A percentile compares a stretch with the other conserved stretches of the same genome.
Evolutionary conservation across 352 stramenopile genomes (phyloP).

Genomic region (Phytophthora fragariaefolia): DNA sequence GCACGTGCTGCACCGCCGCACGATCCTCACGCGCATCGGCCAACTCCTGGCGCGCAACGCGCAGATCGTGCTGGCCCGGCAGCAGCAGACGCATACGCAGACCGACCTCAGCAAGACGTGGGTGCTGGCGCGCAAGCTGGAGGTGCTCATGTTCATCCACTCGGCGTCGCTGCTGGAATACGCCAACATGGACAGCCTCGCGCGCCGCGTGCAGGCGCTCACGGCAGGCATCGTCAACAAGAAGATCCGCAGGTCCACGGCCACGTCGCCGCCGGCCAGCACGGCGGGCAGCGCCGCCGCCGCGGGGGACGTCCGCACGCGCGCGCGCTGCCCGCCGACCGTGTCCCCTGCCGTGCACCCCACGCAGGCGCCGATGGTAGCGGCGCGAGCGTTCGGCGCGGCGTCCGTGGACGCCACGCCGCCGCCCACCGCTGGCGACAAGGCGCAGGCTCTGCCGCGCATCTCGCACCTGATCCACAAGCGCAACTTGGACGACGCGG

Average conservation of each 20-base stretch:
- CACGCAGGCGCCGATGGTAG: slow-evolving; percentile 7
- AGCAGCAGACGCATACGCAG: background rate
- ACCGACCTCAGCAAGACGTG: slow-evolving; percentile 58
- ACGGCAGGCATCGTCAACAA: slow-evolving; percentile 87
- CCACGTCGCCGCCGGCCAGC: slow-evolving; percentile 12
- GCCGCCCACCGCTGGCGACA: slow-evolving; percentile 10
- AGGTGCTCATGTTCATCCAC: slow-evolving; percentile 86
- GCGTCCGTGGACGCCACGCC: slow-evolving; percentile 9
- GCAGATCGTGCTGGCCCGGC: slow-evolving; percentile 45
- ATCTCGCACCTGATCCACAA: slow-evolving; percentile 54
- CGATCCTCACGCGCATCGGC: slow-evolving; percentile 71
- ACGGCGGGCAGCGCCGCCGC: background rate
- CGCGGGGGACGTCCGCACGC: background rate
- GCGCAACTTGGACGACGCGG: slow-evolving; percentile 44
- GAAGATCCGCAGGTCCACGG: slow-evolving; percentile 71
- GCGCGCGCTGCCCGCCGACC: slow-evolving; percentile 14
- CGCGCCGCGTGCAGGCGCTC: slow-evolving; percentile 79
- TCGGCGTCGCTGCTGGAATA: slow-evolving; percentile 86
- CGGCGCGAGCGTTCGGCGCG: slow-evolving; percentile 12
- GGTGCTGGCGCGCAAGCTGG: slow-evolving; percentile 80
- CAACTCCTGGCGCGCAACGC: slow-evolving; percentile 69
- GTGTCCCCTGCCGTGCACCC: slow-evolving; percentile 31
- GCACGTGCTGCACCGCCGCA: slow-evolving; percentile 70
- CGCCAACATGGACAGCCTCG: slow-evolving; percentile 78
- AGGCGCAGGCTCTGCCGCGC: slow-evolving; percentile 29